Conservation (phyloP, 2,329 filamentous ascomycete species). For the Beauveria caledonica region DNA sequence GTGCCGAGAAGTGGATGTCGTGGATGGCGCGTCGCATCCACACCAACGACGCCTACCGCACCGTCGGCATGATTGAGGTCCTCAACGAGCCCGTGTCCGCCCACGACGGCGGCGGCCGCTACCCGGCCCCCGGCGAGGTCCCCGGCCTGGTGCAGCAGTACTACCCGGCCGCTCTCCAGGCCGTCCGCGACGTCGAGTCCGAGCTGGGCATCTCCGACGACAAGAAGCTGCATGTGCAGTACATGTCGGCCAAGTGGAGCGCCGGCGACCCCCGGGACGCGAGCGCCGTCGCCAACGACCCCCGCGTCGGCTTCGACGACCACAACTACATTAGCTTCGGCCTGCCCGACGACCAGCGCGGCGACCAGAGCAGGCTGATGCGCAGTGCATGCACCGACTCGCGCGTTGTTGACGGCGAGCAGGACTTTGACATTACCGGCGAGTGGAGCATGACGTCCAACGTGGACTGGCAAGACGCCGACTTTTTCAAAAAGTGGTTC, state of each 20-base stretch:
- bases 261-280: slow-evolving; percentile 28
- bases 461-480: slow-evolving; percentile 32
- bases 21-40: slow-evolving; percentile 49
- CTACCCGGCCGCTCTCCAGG: slow-evolving; percentile 18
- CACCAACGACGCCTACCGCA: slow-evolving; percentile 37
- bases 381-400: slow-evolving; percentile 35
- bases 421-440: slow-evolving; percentile 38
- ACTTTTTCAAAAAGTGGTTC: slow-evolving; percentile 49
- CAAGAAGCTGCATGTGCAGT: slow-evolving; percentile 35
- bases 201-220: slow-evolving; percentile 14
- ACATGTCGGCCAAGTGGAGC: slow-evolving; percentile 43
- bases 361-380: slow-evolving; percentile 17
- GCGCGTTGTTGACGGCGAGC: slow-evolving; percentile 27
- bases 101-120: slow-evolving; percentile 15
- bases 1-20: slow-evolving; percentile 44
- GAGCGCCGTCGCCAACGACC: slow-evolving; percentile 24
- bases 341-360: slow-evolving; percentile 9
- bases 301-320: slow-evolving; percentile 45
- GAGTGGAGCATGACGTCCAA: slow-evolving; percentile 47
- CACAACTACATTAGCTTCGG: slow-evolving; percentile 38
- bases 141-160: slow-evolving; percentile 16
- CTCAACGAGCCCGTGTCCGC: slow-evolving; percentile 44
- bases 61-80: slow-evolving; percentile 51
- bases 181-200: slow-evolving; percentile 18
- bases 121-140: slow-evolving; percentile 18